Conservation (phyloP, 257 asterid genomes). For the Solanum neorickii region DNA sequence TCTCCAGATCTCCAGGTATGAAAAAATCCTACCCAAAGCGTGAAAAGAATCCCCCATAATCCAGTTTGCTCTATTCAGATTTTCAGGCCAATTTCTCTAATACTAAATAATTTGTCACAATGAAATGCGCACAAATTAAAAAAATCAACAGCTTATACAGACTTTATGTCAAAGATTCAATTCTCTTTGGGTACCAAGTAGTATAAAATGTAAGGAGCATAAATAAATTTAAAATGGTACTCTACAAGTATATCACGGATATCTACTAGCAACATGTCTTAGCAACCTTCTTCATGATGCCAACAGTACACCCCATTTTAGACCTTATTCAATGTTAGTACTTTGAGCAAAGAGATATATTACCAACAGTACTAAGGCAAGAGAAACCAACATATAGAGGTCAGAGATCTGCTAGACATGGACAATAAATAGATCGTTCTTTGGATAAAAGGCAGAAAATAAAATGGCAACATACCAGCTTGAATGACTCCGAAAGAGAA, state of each 20-base stretch:
- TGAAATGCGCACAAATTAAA: not conserved
- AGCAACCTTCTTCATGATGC: not conserved
- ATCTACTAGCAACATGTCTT: not conserved
- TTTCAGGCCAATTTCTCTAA: not conserved
- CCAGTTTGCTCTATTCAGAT: not conserved
- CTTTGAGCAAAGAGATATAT: not conserved
- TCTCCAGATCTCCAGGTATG: not conserved
- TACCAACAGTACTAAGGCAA: not conserved
- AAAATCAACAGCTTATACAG: not conserved
- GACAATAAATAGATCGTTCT: not conserved
- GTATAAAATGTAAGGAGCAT: not conserved
- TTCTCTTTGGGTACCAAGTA: not conserved
- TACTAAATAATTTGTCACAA: not conserved
- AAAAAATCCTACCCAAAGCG: not conserved
- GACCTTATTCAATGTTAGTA: not conserved
- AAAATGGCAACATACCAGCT: conserved; percentile 48
- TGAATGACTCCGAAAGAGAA: conserved; percentile 74
- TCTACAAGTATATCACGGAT: not conserved
- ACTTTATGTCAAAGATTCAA: not conserved
- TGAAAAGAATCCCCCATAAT: not conserved
- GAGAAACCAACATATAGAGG: not conserved
- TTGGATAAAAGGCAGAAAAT: not conserved
- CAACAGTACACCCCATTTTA: not conserved
- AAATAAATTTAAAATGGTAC: not conserved
- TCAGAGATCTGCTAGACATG: not conserved